Conservation (phyloP, 768 basidiomycete species). For the Coprinopsis cinerea region DNA sequence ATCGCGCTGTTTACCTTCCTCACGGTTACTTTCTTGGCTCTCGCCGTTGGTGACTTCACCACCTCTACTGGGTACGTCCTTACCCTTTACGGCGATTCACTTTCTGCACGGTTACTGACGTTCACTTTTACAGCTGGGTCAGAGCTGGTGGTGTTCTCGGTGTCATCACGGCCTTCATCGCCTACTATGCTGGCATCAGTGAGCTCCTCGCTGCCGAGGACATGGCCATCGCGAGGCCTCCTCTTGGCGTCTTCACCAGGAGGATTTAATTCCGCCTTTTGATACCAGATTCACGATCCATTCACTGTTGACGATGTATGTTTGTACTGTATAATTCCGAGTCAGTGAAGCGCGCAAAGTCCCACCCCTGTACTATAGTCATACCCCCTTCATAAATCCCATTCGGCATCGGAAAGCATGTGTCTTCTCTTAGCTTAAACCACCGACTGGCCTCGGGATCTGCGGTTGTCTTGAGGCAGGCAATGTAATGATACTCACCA, state of each 20-base stretch:
- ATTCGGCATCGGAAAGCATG: too few relatives aligned
- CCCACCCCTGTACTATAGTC: too few relatives aligned
- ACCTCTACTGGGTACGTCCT: conserved; percentile 22
- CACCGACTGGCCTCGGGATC: too few relatives aligned
- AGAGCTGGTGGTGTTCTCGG: conserved; percentile 43
- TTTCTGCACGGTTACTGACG: too few relatives aligned
- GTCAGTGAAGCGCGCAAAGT: too few relatives aligned
- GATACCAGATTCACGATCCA: background rate
- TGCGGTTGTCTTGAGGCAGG: too few relatives aligned
- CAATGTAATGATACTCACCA: too few relatives aligned
- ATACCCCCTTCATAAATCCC: too few relatives aligned
- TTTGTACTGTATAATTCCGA: too few relatives aligned
- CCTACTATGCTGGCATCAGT: conserved; percentile 41
- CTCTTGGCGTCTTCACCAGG: conserved; percentile 36
- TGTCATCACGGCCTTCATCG: conserved; percentile 39
- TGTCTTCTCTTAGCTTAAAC: too few relatives aligned
- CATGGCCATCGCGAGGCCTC: conserved; percentile 31
- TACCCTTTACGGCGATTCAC: background rate
- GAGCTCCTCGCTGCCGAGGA: conserved; percentile 38
- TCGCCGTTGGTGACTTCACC: conserved; percentile 35
- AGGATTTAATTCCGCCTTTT: conserved; percentile 8
- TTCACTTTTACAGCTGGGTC: conserved; percentile 19
- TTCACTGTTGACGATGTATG: background rate
- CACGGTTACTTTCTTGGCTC: conserved; percentile 33
- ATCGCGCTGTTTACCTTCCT: conserved; percentile 33